Conservation (phyloP, 2,329 filamentous ascomycete genomes). For the Meredithiella fracta region DNA sequence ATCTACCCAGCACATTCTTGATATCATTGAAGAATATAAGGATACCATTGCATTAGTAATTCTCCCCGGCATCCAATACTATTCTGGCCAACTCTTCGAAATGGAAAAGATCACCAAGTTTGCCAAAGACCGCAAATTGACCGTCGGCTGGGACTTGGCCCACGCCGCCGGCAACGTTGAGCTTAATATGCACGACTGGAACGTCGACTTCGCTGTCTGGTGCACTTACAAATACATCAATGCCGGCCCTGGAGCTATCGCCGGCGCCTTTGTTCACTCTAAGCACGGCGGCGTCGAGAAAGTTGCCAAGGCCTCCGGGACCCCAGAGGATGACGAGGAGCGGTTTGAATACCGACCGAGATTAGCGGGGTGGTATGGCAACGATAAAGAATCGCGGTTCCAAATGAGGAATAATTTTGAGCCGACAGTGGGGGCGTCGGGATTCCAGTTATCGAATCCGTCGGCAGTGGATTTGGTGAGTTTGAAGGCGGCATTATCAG, state of each 20-base stretch:
- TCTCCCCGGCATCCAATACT: conserved; percentile 78
- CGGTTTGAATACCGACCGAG: conserved; percentile 42
- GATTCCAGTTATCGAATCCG: conserved; percentile 69
- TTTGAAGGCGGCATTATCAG: conserved; percentile 53
- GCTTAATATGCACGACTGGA: conserved; percentile 70
- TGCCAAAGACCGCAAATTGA: conserved; percentile 53
- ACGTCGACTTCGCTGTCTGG: conserved; percentile 83
- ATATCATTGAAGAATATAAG: conserved; percentile 58
- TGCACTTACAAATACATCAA: conserved; percentile 94
- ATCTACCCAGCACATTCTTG: conserved; percentile 53
- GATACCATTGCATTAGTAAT: conserved; percentile 58
- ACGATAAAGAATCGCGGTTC: conserved; percentile 59
- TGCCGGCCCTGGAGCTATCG: conserved; percentile 66
- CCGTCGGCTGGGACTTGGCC: conserved; percentile 75
- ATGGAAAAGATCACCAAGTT: conserved; percentile 62
- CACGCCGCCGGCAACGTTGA: conserved; percentile 76
- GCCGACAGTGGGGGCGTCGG: conserved; percentile 60
- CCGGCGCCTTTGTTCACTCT: conserved; percentile 65
- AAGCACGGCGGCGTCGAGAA: conserved; percentile 42
- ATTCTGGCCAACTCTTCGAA: conserved; percentile 77
- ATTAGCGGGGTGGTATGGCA: conserved; percentile 75
- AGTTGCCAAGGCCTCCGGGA: neutral
- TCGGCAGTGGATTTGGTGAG: conserved; percentile 62
- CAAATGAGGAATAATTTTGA: conserved; percentile 68
- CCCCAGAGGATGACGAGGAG: conserved; percentile 17